A percentile compares a stretch with the other conserved stretches of the same genome.
Conservation (phyloP, 441 rosid genomes). For the Arabidopsis lyrata region DNA sequence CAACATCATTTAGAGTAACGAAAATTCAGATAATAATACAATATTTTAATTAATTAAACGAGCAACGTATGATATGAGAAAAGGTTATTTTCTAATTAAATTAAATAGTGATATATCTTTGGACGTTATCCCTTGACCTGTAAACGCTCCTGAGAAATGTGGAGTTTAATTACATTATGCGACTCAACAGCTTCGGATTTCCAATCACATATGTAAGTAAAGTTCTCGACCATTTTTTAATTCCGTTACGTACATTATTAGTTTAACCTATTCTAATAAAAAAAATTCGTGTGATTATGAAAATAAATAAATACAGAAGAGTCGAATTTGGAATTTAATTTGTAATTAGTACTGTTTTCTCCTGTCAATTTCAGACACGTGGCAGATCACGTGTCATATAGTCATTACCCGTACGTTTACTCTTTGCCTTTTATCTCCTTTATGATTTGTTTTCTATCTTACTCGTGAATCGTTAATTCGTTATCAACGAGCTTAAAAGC, state of each 20-base stretch:
- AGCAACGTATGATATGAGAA: not conserved
- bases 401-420: conserved; percentile 39
- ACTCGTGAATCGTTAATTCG: conserved; percentile 23
- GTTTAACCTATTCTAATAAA: too few species aligned
- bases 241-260: conserved; percentile 1
- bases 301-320: too few species aligned
- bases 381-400: conserved; percentile 26
- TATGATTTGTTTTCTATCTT: not conserved
- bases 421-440: not conserved
- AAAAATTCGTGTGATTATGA: too few species aligned
- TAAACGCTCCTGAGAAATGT: conserved; percentile 11
- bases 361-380: conserved; percentile 5
- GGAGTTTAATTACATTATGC: conserved; percentile 1
- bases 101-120: not conserved
- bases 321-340: not conserved
- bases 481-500: conserved; percentile 4
- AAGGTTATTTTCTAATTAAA: not conserved
- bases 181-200: not conserved
- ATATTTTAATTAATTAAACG: not conserved
- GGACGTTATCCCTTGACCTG: not conserved
- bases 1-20: not conserved
- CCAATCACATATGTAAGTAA: not conserved
- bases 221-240: not conserved
- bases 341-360: not conserved
- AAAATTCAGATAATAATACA: not conserved